Evolutionary conservation across 768 basidiomycete genomes (phyloP).

Genomic region (Porphyrellus cyaneotinctus): DNA sequence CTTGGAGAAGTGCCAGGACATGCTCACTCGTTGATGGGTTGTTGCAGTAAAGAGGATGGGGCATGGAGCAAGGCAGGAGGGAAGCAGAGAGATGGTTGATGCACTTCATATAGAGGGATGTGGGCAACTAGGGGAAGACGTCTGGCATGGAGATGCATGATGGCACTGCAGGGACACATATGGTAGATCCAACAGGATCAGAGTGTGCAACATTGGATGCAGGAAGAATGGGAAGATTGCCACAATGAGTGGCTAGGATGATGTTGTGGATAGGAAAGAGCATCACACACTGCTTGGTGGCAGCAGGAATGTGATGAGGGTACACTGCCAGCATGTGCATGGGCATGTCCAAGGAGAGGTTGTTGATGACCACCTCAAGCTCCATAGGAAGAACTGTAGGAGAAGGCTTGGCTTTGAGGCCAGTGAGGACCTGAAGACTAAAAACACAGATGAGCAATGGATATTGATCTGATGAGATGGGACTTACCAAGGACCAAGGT

Average conservation of each 20-base stretch:
- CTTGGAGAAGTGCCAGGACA: conserved; percentile 11
- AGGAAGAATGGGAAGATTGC: conserved; percentile 27
- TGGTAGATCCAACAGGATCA: conserved; percentile 13
- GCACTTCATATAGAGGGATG: conserved; percentile 67
- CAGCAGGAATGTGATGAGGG: conserved; percentile 19
- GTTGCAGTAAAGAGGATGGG: conserved; percentile 20
- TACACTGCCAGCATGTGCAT: conserved; percentile 33
- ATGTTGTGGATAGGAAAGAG: conserved; percentile 37
- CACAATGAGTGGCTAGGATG: conserved; percentile 30
- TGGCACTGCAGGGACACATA: conserved; percentile 58
- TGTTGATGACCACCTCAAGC: conserved; percentile 23
- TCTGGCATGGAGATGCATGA: conserved; percentile 67
- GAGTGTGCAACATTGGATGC: conserved; percentile 12
- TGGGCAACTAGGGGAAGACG: conserved; percentile 61
- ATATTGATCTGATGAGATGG: fast-evolving
- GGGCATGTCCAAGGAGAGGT: conserved; percentile 31
- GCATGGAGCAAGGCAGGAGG: conserved; percentile 50
- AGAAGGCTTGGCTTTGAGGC: conserved; percentile 19
- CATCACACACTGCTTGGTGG: conserved; percentile 29
- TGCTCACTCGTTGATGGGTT: conserved; percentile 22
- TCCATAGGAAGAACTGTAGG: conserved; percentile 29
- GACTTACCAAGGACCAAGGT: conserved; percentile 28
- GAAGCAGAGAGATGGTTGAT: conserved; percentile 51
- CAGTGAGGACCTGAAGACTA: conserved; percentile 29
- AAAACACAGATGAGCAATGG: conserved; percentile 7